phyloP scores from a whole-genome alignment of 768 basidiomycete species.

The Sporobolomyces roseus region DNA sequence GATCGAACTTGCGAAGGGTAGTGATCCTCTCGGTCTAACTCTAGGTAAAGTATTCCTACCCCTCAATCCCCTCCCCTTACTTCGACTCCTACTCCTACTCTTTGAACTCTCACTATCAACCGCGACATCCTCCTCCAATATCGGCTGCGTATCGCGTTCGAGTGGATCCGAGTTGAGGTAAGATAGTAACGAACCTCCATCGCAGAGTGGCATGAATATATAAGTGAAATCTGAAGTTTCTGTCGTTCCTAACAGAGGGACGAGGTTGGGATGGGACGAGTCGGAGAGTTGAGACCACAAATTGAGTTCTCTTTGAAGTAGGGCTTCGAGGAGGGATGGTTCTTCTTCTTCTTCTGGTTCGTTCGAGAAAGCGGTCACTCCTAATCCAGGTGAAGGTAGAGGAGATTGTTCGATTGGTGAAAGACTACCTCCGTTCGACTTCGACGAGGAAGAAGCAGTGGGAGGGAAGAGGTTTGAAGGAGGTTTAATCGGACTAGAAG shows the following conservation, averaged over 20 bases:
- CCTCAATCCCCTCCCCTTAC: too few species aligned
- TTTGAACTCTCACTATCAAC: too few species aligned
- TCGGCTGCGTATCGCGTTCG: too few species aligned
- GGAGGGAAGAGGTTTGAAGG: neutral
- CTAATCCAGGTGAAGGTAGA: constrained; percentile 4
- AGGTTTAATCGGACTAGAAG: constrained; percentile 9
- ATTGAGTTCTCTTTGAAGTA: constrained; percentile 9
- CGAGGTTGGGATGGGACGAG: constrained; percentile 63
- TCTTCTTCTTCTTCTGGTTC: neutral
- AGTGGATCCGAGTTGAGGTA: constrained; percentile 55
- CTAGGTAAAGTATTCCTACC: neutral
- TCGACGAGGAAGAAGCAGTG: neutral
- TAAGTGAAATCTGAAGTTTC: constrained; percentile 65
- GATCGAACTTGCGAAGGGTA: constrained; percentile 16
- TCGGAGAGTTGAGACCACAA: constrained; percentile 9
- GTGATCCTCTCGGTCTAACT: neutral
- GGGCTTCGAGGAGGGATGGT: constrained; percentile 2
- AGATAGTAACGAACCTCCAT: constrained; percentile 77
- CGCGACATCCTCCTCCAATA: too few species aligned
- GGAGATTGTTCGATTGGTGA: constrained; percentile 8
- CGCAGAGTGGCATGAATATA: constrained; percentile 77
- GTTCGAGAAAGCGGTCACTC: neutral
- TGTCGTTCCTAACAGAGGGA: constrained; percentile 69
- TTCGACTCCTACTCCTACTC: too few species aligned
- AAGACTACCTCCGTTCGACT: neutral